Base-by-base conservation (phyloP, 306 rosid genomes). In the Gastrolobium villosum region DNA sequence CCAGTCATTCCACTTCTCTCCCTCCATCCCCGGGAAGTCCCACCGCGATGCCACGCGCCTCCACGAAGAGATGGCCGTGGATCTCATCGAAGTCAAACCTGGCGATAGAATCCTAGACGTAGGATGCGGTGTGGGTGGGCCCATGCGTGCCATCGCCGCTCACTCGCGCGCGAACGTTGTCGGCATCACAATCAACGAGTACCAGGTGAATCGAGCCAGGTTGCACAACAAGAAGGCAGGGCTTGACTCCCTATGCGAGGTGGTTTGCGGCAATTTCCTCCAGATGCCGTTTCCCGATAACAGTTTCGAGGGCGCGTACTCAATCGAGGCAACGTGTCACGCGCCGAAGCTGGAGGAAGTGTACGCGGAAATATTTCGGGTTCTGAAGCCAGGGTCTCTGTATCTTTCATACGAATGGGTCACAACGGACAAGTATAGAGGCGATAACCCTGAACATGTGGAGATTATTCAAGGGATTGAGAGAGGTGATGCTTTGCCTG, bases 121-220 rank as follows among this genome's bases (percentile, higher is more conserved):
- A 3, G 99, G 99, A 2, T 95, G 99, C 74, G 99, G 99, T 3
- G 96, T 95, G 0, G 99, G 99, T 0, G 99, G 99, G 3, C 99
- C 99, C n/a, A 95, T 95, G 99, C 86, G 99, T 0, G 90, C 98
- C 7, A 93, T 95, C 82, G 97, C 98, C 3, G 84, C 98, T 7
- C 98, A 95, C 89, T 93, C 99, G 32, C 86, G 89, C 0, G 97
- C 97, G 20, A 93, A 90, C 26, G 93, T 95, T 2, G 96, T 90
- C 2, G 99, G 98, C 28, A 95, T 95, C 90, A 95, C 99, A 2
- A 95, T 95, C 90, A 95, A 95, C 84, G 99, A 93, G 48, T 95
- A 95, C 66, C 99, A 95, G 63, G 99, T 95, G 48, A 86, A 86
- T 0, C 87, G 99, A 1, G 97, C 99, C 1, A 85, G 86, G 50